phyloP scores from a whole-genome alignment of 2,329 filamentous ascomycete species.

The Albifimbria verrucaria region DNA sequence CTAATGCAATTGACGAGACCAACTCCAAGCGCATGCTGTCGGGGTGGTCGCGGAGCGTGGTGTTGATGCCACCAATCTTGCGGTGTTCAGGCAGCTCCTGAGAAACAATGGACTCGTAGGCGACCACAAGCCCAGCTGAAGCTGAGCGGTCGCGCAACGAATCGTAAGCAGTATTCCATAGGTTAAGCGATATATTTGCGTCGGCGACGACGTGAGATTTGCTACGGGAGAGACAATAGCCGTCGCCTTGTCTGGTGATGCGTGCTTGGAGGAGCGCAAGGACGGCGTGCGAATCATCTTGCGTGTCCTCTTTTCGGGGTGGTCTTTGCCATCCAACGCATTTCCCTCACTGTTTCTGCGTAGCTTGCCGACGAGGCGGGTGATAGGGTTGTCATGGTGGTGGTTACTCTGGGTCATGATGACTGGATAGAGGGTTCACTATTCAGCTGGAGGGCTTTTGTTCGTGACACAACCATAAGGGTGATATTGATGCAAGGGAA shows the following conservation, averaged over 20 bases:
- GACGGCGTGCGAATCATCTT: background rate
- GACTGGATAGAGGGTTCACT: too few relatives aligned
- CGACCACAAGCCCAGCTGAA: slow-evolving; percentile 26
- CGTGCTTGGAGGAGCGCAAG: background rate
- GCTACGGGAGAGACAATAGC: slow-evolving; percentile 4
- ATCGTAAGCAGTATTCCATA: slow-evolving; percentile 34
- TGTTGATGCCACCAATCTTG: slow-evolving; percentile 23
- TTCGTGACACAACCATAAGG: too few relatives aligned
- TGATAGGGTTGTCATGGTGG: background rate
- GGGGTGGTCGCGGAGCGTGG: slow-evolving; percentile 15
- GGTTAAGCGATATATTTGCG: slow-evolving; percentile 18
- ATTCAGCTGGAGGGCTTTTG: too few relatives aligned
- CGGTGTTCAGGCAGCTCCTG: slow-evolving; percentile 30
- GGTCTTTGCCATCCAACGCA: background rate
- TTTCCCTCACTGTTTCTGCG: background rate
- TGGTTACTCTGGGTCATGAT: background rate
- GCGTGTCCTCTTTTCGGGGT: background rate
- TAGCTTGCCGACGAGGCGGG: background rate
- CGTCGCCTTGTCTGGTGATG: background rate
- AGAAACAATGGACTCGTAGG: slow-evolving; percentile 33
- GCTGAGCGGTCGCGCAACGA: slow-evolving; percentile 23
- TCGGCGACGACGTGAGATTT: slow-evolving; percentile 9
- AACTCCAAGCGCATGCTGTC: slow-evolving; percentile 24
- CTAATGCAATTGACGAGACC: slow-evolving; percentile 24
- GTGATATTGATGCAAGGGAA: too few relatives aligned